phyloP scores from a whole-genome alignment of 2,329 filamentous ascomycete genomes.

The Epichloe sp. region DNA sequence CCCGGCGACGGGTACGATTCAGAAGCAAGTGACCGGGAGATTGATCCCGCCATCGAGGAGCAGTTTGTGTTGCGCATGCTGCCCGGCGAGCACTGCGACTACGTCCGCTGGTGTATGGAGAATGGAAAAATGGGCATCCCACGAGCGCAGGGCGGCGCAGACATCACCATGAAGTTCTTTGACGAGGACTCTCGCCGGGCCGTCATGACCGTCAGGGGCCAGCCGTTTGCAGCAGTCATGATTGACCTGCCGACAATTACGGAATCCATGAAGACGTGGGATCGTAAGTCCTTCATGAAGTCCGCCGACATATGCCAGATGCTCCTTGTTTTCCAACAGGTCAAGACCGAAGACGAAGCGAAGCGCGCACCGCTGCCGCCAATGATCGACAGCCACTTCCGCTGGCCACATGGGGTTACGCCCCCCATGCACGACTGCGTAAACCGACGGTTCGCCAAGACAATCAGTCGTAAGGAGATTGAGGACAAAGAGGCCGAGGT shows the following conservation, averaged over 20 bases:
- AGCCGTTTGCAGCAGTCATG: constrained; percentile 62
- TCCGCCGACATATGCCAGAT: constrained; percentile 82
- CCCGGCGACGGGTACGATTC: constrained; percentile 91
- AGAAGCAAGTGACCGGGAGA: constrained; percentile 80
- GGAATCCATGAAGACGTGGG: constrained; percentile 89
- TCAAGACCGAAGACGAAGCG: constrained; percentile 54
- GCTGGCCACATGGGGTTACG: constrained; percentile 76
- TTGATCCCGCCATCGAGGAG: constrained; percentile 78
- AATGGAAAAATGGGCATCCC: constrained; percentile 64
- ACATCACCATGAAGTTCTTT: constrained; percentile 71
- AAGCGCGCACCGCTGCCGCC: constrained; percentile 53
- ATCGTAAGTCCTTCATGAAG: constrained; percentile 78
- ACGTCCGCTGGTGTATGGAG: constrained; percentile 61
- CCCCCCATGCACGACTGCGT: constrained; percentile 79
- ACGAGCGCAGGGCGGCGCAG: constrained; percentile 52
- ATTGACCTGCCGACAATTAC: constrained; percentile 79
- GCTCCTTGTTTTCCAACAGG: constrained; percentile 62
- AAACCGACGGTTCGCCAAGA: constrained; percentile 71
- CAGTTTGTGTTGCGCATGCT: constrained; percentile 82
- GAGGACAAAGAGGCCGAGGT: constrained; percentile 75
- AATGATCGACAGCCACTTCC: constrained; percentile 55
- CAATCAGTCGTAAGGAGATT: constrained; percentile 70
- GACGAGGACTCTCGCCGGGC: constrained; percentile 61
- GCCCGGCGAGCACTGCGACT: constrained; percentile 75
- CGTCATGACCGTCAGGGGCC: constrained; percentile 54